Evolutionary conservation across 1,284 basidiomycete genomes (phyloP).

Genomic region (Golubevia pallescens): DNA sequence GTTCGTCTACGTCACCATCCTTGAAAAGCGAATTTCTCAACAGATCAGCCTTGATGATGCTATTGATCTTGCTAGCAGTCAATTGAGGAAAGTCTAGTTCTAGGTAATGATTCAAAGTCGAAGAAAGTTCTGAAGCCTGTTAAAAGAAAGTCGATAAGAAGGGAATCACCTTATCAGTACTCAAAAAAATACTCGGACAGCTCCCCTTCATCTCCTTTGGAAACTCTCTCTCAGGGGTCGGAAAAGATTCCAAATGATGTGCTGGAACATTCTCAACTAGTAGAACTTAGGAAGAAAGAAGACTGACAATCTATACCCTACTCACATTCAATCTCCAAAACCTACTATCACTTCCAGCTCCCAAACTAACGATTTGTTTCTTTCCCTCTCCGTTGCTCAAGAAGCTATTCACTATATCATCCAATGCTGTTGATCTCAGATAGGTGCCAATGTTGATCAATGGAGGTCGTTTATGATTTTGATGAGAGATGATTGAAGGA

Average conservation of each 20-base stretch:
- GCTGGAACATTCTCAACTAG: no score
- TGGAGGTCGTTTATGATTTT: slow-evolving; percentile 26
- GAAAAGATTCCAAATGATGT: no score
- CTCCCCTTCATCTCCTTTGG: no score
- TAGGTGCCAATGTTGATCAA: slow-evolving; percentile 62
- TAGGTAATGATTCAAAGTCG: slow-evolving; percentile 35
- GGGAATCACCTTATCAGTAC: no score
- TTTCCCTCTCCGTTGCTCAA: slow-evolving; percentile 10
- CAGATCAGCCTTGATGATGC: slow-evolving; percentile 23
- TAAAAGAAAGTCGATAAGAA: no score
- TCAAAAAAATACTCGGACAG: no score
- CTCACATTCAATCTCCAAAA: slow-evolving; percentile 52
- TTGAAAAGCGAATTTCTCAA: not conserved
- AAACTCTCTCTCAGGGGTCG: no score
- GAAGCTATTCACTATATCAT: slow-evolving; percentile 37
- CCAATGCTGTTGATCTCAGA: slow-evolving; percentile 38
- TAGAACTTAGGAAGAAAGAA: no score
- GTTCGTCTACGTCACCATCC: not conserved
- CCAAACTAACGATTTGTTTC: slow-evolving; percentile 57
- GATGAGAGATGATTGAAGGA: no score
- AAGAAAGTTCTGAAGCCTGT: slow-evolving; percentile 1
- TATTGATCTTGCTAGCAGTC: slow-evolving; percentile 25
- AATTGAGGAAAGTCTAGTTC: slow-evolving; percentile 57
- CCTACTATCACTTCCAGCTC: slow-evolving; percentile 58
- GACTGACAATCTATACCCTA: no score